Evolutionary conservation across 257 asterid species (phyloP), one percentile per base, ranked within the genome.

Genomic region (Perilla frutescens): DNA sequence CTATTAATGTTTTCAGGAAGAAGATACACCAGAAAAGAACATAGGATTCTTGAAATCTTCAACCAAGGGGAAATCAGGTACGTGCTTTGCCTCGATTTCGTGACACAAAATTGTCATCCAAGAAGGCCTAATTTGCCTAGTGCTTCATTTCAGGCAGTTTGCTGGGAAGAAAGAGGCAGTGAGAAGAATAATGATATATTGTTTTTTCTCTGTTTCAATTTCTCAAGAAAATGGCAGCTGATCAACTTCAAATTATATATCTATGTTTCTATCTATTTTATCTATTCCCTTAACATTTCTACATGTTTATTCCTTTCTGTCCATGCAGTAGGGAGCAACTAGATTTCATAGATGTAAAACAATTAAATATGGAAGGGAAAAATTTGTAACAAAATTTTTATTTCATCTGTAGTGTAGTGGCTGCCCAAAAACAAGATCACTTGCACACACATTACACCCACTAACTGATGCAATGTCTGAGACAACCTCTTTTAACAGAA

Each of bases 301-400:
- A 40, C 73, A 37, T 76, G 77, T 80, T 66, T 72, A 81, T 60
- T 82, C 82, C 49, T 77, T 84, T 87, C 63, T 85, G 93, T 84
- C 93, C 78, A 79, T 73, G 87, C 68, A 80, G 77, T 74, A 68
- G 90, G 97, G 91, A 88, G 81, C 91, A 87, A 86, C 83, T 83
- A 77, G 64, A 79, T 76, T 76, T 73, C 82, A 84, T 78, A 81
- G 75, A 81, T 81, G 85, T 82, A 62, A 76, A 73, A 76, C 73
- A 51, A 68, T 62, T 26, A 13, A 1, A 13, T 10, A 55, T 36
- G 51, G 7, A 10, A 34, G 36, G 26, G 26, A 20, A 49, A 45
- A 36, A 29, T 13, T 1, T 32, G 20, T 77, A 43, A 40, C 55
- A 31, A 37, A 11, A 20, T 14, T 64, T 41, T 11, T 68, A 48